These are phyloP conservation scores for Penicillium antarcticum DNA, from an alignment of 495 filamentous ascomycete genomes.

Conservation along the genomic window DNA sequence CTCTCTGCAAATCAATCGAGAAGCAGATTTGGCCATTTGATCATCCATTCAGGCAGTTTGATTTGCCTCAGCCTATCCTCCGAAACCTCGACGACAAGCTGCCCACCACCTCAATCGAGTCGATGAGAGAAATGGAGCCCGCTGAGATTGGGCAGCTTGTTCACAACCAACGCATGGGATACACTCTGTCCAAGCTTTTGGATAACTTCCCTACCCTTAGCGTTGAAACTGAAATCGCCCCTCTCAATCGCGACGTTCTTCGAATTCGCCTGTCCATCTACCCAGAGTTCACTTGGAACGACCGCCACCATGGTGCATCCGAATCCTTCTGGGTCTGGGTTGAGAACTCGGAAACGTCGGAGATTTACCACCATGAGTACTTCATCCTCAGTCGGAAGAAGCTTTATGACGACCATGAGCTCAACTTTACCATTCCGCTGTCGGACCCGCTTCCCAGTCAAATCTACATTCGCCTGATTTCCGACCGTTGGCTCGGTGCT, in stretches of 20 bases:
- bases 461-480: conserved; percentile 91
- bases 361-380: conserved; percentile 97
- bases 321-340: conserved; percentile 99
- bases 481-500: conserved; percentile 95
- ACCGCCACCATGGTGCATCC: conserved; percentile 87
- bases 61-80: conserved; percentile 77
- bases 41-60: conserved; percentile 94
- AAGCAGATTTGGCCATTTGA: conserved; percentile 91
- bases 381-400: conserved; percentile 89
- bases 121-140: conserved; percentile 84
- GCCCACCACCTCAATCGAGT: conserved; percentile 68
- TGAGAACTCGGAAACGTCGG: conserved; percentile 94
- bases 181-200: conserved; percentile 72
- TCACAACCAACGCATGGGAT: conserved; percentile 84
- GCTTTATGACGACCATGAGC: conserved; percentile 88
- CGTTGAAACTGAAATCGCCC: conserved; percentile 90
- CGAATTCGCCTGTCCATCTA: conserved; percentile 80
- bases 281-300: conserved; percentile 94
- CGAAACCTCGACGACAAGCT: conserved; percentile 78
- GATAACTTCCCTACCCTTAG: conserved; percentile 90
- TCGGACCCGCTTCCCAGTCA: conserved; percentile 90
- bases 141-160: conserved; percentile 90
- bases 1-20: conserved; percentile 93
- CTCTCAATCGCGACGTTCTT: conserved; percentile 90
- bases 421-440: conserved; percentile 96